Base-by-base conservation (phyloP, 2,329 filamentous ascomycete genomes). In the Fusarium paranaense region DNA sequence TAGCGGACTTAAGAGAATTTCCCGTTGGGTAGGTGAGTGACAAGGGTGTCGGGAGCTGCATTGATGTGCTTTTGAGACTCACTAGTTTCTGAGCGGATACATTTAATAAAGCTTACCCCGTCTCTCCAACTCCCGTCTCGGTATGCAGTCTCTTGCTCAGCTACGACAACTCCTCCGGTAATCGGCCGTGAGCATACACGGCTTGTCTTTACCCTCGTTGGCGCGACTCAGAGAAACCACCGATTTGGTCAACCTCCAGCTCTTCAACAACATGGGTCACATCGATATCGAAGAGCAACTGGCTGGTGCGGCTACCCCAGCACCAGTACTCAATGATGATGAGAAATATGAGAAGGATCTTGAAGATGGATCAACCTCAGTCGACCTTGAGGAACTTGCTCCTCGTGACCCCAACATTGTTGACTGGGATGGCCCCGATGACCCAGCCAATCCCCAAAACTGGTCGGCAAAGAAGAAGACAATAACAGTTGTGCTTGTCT, bases 401-500 rank as follows among this genome's bases (percentile, higher is more conserved):
- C 62, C 67, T 25, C 66, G 62, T 35, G 72, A 78, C 45, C 73
- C 71, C 58, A 65, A 79, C 69, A 81, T 90, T 14, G 87, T 92
- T 14, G 87, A 86, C 67, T 93, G 90, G 88, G 89, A 92, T 72
- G 86, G 87, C 0, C 85, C 87, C 0, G 80, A 89, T 64, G 90
- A 91, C 64, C 87, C 87, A 1, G 81, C 85, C 38, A 90, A 92
- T 67, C 90, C 91, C 0, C 80, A 87, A 71, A 93, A 93, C 78
- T 93, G 90, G 90, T 75, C 85, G 4, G 67, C 64, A 6, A 63
- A 59, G n/a, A 78, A 76, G 45, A 86, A 85, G 70, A 78, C 79
- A 57, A 62, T 81, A 13, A 82, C 81, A 13, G 78, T 86, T 1
- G 74, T 75, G 2, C 76, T 85, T 7, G 75, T 86, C 6, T 83